Evolutionary conservation across 108 stramenopile species (phyloP).

Genomic region (Fragilaria crotonensis): DNA sequence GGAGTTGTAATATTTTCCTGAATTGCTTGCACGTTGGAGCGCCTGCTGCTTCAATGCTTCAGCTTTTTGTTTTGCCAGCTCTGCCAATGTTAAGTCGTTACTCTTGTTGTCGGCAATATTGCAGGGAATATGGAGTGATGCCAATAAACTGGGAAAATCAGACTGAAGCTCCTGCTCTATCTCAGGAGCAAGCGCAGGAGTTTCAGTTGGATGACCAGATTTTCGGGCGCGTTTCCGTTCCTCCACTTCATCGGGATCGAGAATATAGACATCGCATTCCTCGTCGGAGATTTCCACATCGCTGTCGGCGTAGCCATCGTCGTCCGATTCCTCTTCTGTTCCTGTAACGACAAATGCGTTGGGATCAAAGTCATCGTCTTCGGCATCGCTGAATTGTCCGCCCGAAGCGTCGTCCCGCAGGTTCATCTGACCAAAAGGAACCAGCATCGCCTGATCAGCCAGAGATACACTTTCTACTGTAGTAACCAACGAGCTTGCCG

Average conservation of each 20-base stretch:
- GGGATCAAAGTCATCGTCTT: slow-evolving; percentile 28
- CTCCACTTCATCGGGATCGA: slow-evolving; percentile 45
- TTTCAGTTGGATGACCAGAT: slow-evolving; percentile 1
- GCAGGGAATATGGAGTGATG: slow-evolving; percentile 56
- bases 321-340: slow-evolving; percentile 11
- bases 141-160: slow-evolving; percentile 73
- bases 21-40: slow-evolving; percentile 38
- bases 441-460: neutral
- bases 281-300: slow-evolving; percentile 48
- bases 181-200: neutral
- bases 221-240: slow-evolving; percentile 3
- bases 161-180: slow-evolving; percentile 23
- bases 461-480: slow-evolving; percentile 1
- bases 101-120: slow-evolving; percentile 48
- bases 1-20: slow-evolving; percentile 61
- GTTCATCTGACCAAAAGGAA: neutral
- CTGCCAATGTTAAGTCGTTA: neutral
- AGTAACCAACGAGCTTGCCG: slow-evolving; percentile 8
- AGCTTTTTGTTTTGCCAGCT: slow-evolving; percentile 28
- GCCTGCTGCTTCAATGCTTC: slow-evolving; percentile 31
- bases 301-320: slow-evolving; percentile 21
- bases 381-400: slow-evolving; percentile 40
- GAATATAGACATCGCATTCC: slow-evolving; percentile 59
- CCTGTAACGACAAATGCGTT: neutral
- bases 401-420: neutral